These are phyloP conservation scores for Nemania serpens DNA, from an alignment of 2,329 filamentous ascomycete species.

Conservation along the genomic window DNA sequence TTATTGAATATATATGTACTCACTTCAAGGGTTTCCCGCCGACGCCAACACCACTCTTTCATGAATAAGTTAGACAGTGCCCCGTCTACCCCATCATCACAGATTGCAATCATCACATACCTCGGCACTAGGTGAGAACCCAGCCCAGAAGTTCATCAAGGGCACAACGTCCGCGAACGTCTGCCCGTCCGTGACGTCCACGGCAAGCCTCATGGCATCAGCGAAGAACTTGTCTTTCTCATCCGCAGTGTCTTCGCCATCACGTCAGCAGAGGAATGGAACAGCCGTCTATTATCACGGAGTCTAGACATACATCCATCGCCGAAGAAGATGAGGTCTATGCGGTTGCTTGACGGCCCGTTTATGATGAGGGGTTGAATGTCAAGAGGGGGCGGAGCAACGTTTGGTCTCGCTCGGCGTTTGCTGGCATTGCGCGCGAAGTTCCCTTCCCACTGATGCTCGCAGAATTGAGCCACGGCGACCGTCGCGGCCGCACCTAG, in stretches of 20 bases:
- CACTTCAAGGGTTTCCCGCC: constrained; percentile 37
- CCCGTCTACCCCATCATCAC: constrained; percentile 3
- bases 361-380: constrained; percentile 41
- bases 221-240: constrained; percentile 42
- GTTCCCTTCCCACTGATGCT: constrained; percentile 40
- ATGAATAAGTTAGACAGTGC: constrained; percentile 2
- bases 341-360: constrained; percentile 38
- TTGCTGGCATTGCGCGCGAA: constrained; percentile 34
- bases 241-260: constrained; percentile 35
- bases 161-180: constrained; percentile 40
- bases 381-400: constrained; percentile 37
- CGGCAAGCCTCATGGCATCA: constrained; percentile 37
- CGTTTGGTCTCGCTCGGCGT: constrained; percentile 29
- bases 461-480: constrained; percentile 36
- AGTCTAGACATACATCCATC: constrained; percentile 37
- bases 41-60: constrained; percentile 39
- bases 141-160: constrained; percentile 41
- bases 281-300: neutral
- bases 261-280: neutral
- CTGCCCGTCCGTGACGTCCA: constrained; percentile 38
- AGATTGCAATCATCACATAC: constrained; percentile 22
- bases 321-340: constrained; percentile 42
- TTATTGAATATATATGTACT: constrained; percentile 5
- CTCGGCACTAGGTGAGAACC: constrained; percentile 38
- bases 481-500: constrained; percentile 13